Percentiles rank a stretch among this genome's conserved stretches.
Evolutionary conservation across 2,329 filamentous ascomycete species (phyloP).

Genomic region (Didymella exigua): DNA sequence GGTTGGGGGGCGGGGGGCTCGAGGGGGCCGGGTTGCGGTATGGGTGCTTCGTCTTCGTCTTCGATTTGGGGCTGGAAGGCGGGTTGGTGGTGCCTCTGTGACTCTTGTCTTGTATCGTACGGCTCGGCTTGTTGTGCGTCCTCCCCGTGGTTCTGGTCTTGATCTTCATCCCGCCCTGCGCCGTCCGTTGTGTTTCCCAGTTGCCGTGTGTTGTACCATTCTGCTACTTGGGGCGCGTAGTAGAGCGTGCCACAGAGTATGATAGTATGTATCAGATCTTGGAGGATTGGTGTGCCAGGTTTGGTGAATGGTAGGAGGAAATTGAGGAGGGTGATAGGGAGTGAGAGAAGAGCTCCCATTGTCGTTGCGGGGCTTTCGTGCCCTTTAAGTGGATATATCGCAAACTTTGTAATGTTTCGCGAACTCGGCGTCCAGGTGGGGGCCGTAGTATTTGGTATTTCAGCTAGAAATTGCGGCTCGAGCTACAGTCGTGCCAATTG

Average conservation of each 20-base stretch:
- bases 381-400: not conserved
- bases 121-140: not conserved
- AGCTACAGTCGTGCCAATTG: not conserved
- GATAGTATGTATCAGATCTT: conserved; percentile 55
- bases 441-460: not conserved
- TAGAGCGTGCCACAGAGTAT: conserved; percentile 54
- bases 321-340: conserved; percentile 46
- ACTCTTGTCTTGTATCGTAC: not conserved
- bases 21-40: too few relatives aligned
- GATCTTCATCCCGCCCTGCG: not conserved
- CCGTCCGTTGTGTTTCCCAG: conserved; percentile 12
- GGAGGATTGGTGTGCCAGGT: conserved; percentile 52
- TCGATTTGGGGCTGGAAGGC: conserved; percentile 9
- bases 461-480: too few relatives aligned
- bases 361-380: conserved; percentile 12
- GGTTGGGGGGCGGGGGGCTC: conserved; percentile 29
- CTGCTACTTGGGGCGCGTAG: conserved; percentile 54
- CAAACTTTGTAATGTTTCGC: too few relatives aligned
- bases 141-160: not conserved
- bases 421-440: too few relatives aligned
- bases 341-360: conserved; percentile 41
- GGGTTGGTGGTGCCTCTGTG: not conserved
- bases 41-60: conserved; percentile 23
- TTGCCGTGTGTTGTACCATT: conserved; percentile 43
- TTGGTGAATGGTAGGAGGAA: conserved; percentile 56